Conservation (phyloP, 352 stramenopile species). For the Phytophthora aleatoria region DNA sequence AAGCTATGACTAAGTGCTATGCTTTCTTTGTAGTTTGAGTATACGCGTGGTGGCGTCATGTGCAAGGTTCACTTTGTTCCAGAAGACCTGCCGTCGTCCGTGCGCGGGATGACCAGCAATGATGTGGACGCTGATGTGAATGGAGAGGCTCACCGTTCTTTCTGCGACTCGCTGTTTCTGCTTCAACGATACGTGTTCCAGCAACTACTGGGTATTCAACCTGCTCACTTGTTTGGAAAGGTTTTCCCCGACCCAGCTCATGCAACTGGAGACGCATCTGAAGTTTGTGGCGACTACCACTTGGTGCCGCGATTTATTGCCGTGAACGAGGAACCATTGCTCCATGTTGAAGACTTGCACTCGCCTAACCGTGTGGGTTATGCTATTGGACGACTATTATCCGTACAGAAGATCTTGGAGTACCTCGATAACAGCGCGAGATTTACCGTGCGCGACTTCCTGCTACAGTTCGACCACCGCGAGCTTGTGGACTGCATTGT, state of each 20-base stretch:
- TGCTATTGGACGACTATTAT: conserved; percentile 65
- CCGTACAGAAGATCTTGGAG: conserved; percentile 65
- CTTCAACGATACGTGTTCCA: conserved; percentile 82
- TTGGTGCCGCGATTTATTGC: conserved; percentile 84
- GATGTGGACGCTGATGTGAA: conserved; percentile 32
- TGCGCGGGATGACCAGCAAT: conserved; percentile 37
- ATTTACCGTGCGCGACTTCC: conserved; percentile 53
- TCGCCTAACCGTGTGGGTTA: conserved; percentile 84
- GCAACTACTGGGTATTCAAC: conserved; percentile 75
- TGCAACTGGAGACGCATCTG: conserved; percentile 54
- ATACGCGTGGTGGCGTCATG: conserved; percentile 76
- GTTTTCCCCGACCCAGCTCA: conserved; percentile 59
- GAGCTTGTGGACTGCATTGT: conserved; percentile 75
- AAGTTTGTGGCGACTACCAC: conserved; percentile 82
- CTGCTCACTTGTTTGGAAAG: conserved; percentile 68
- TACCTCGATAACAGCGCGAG: conserved; percentile 66
- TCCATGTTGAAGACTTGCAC: conserved; percentile 68
- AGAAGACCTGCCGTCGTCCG: conserved; percentile 59
- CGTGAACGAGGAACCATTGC: conserved; percentile 58
- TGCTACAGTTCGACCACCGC: conserved; percentile 51
- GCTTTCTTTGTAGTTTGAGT: conserved; percentile 68
- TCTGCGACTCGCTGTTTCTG: conserved; percentile 64
- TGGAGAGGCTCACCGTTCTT: conserved; percentile 31
- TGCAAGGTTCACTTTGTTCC: conserved; percentile 75
- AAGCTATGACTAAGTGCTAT: neutral